Percentiles rank a stretch among this genome's conserved stretches.
Evolutionary conservation across 2,329 filamentous ascomycete genomes (phyloP).

Genomic region (Aspergillus sp.): DNA sequence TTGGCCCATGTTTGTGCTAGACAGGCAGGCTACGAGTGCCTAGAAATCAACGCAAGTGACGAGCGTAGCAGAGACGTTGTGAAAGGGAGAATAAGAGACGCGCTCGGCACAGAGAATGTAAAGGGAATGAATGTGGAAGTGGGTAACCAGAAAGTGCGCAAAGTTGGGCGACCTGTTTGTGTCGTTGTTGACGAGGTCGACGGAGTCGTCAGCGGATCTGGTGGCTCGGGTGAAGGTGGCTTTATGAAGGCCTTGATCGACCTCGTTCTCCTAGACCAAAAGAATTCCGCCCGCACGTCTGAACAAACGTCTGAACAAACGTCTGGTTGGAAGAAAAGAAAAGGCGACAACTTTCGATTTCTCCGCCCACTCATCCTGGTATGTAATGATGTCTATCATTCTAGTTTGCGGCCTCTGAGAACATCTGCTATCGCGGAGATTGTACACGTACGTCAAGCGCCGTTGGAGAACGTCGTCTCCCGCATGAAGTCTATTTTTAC

Average conservation of each 20-base stretch:
- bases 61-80: slow-evolving; percentile 89
- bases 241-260: slow-evolving; percentile 96
- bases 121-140: slow-evolving; percentile 60
- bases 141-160: slow-evolving; percentile 56
- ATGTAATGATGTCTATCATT: slow-evolving; percentile 96
- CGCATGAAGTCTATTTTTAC: slow-evolving; percentile 82
- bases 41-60: slow-evolving; percentile 98
- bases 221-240: slow-evolving; percentile 78
- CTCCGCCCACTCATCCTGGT: slow-evolving; percentile 88
- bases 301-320: slow-evolving; percentile 30
- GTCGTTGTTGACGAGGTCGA: slow-evolving; percentile 97
- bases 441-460: slow-evolving; percentile 85
- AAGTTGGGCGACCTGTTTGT: slow-evolving; percentile 81
- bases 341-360: slow-evolving; percentile 82
- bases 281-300: slow-evolving; percentile 57
- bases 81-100: slow-evolving; percentile 85
- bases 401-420: slow-evolving; percentile 81
- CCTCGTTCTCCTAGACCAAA: slow-evolving; percentile 80
- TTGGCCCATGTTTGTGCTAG: slow-evolving; percentile 92
- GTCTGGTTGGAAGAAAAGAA: slow-evolving; percentile 52
- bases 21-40: slow-evolving; percentile 92
- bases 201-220: slow-evolving; percentile 80
- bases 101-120: slow-evolving; percentile 90
- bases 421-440: slow-evolving; percentile 84
- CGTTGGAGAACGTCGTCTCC: slow-evolving; percentile 78